Percentiles rank a stretch among this genome's conserved stretches.
These are phyloP conservation scores for Millerozyma acaciae DNA, from an alignment of 805 yeast genomes.

Conservation along the genomic window DNA sequence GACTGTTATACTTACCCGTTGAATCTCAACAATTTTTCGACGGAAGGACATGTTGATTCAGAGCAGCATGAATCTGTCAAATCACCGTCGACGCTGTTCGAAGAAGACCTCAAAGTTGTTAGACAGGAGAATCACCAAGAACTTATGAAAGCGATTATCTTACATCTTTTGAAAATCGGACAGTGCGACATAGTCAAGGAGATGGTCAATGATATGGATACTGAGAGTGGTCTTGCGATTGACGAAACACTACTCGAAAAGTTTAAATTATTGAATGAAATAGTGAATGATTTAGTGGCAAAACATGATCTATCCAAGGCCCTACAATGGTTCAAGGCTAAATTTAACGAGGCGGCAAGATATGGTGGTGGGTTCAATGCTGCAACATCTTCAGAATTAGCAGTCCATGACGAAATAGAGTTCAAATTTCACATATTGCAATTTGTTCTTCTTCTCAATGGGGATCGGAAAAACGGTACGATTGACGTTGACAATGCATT, in stretches of 20 bases:
- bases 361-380: slow-evolving; percentile 1
- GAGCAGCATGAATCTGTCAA: neutral
- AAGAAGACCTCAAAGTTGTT: slow-evolving; percentile 7
- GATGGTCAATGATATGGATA: slow-evolving; percentile 19
- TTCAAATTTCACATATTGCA: slow-evolving; percentile 41
- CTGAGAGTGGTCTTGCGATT: slow-evolving; percentile 15
- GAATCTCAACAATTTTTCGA: slow-evolving; percentile 26
- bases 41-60: slow-evolving; percentile 7
- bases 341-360: slow-evolving; percentile 14
- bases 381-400: neutral
- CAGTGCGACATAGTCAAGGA: slow-evolving; percentile 34
- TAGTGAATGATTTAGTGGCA: slow-evolving; percentile 30
- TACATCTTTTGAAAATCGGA: slow-evolving; percentile 39
- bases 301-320: slow-evolving; percentile 31
- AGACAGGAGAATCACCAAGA: slow-evolving; percentile 25
- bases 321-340: slow-evolving; percentile 29
- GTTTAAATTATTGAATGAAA: slow-evolving; percentile 26
- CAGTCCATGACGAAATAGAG: slow-evolving; percentile 21
- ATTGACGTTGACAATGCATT: slow-evolving; percentile 22
- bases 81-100: slow-evolving; percentile 1
- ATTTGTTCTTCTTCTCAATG: slow-evolving; percentile 28
- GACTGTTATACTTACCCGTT: slow-evolving; percentile 41
- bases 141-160: slow-evolving; percentile 32
- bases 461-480: slow-evolving; percentile 4
- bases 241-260: slow-evolving; percentile 21